Base-by-base conservation (phyloP, 495 filamentous ascomycete species). In the Halenospora varia region DNA sequence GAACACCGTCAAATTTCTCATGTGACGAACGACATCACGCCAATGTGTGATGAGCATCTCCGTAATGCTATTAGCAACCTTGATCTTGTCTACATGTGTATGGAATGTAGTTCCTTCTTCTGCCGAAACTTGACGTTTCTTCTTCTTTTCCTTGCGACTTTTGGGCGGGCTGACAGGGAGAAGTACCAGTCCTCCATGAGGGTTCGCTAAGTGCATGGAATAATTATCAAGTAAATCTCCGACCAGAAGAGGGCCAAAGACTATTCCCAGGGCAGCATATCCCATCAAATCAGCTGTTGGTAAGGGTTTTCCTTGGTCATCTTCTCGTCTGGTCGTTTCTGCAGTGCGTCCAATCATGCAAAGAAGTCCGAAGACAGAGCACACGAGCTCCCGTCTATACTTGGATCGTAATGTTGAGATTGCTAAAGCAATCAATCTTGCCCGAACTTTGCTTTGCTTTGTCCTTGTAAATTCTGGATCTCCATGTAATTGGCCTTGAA, bases 201-300 rank as follows among this genome's bases (percentile, higher is more conserved):
- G 56, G 24, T 64, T 57, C 54, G 64, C 22, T 66, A 75, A 53
- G 66, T 56, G 22, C 68, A 70, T 53, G 65, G 51, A 53, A 73
- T 76, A 35, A 53, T 70, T 61, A 51, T 76, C 69, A 24, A 82
- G 71, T 26, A 82, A 62, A 47, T 87, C 78, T 6, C 82, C 81
- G 15, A 86, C 66, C 11, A 88, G 69, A 0, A 88, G 71, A 10
- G 85, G 85, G 0, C 82, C 85, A 66, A 88, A 86, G 17, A 87
- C 68, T 42, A 86, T 82, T 3, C 84, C 78, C 44, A 88, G 66
- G 15, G 85, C 73, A 50, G 75, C 78, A 64, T 85, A 86, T 35
- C 78, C 82, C 83, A 88, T 85, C 18, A 83, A 48, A 41, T 81
- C 74, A 1, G 69, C 56, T 4, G 77, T 75, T 18, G 63, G 64